Percentiles rank a stretch among this genome's conserved stretches.
phyloP scores from a whole-genome alignment of 768 basidiomycete species.

The Kondoa malvinella region DNA sequence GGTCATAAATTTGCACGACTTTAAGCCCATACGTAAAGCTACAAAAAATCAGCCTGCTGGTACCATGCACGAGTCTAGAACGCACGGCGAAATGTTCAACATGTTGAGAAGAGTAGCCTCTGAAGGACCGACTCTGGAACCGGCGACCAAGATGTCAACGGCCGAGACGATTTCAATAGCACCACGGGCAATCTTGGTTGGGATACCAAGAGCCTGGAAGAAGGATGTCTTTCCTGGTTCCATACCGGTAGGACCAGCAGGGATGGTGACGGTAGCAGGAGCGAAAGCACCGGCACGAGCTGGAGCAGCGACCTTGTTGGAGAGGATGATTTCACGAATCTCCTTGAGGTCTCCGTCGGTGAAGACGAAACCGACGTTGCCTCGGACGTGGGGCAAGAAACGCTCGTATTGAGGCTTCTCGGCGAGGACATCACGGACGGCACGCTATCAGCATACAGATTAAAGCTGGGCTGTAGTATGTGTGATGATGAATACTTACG shows the following conservation, averaged over 20 bases:
- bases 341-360: conserved; percentile 83
- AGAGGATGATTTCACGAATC: conserved; percentile 72
- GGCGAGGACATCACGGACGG: conserved; percentile 70
- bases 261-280: conserved; percentile 77
- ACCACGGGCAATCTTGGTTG: conserved; percentile 99
- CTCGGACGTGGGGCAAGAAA: conserved; percentile 84
- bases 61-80: neutral
- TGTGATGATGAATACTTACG: too few species aligned
- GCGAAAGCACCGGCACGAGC: conserved; percentile 96
- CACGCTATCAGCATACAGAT: too few species aligned
- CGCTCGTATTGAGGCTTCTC: conserved; percentile 90
- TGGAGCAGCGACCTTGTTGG: conserved; percentile 96
- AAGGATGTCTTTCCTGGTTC: conserved; percentile 99
- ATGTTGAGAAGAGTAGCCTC: conserved; percentile 98
- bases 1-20: conserved; percentile 89
- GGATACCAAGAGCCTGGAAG: conserved; percentile 99
- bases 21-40: conserved; percentile 96
- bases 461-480: too few species aligned
- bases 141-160: conserved; percentile 81
- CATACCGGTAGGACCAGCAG: conserved; percentile 98
- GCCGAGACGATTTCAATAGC: conserved; percentile 98
- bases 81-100: conserved; percentile 69
- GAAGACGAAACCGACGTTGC: conserved; percentile 99
- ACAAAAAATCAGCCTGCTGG: conserved; percentile 33
- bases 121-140: conserved; percentile 85